A percentile compares a stretch with the other conserved stretches of the same genome.
These are phyloP conservation scores for Entomophthora muscae DNA, from an alignment of 371 early-diverging fungal genomes.

Conservation along the genomic window DNA sequence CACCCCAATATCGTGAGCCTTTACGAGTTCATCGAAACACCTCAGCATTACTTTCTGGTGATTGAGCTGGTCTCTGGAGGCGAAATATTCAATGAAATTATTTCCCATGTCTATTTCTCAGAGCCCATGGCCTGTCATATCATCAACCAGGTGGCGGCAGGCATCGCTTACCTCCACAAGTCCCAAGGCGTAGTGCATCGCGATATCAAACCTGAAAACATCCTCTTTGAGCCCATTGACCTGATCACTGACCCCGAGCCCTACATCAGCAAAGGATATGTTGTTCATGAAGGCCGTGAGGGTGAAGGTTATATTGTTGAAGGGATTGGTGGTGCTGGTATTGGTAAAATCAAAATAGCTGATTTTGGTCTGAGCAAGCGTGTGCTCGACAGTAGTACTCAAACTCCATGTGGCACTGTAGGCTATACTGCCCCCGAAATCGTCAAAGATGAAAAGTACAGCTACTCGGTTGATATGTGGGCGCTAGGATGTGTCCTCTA, in stretches of 20 bases:
- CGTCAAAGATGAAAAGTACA: conserved; percentile 58
- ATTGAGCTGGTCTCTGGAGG: conserved; percentile 73
- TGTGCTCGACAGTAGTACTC: conserved; percentile 59
- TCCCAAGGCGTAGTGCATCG: conserved; percentile 78
- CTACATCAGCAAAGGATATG: conserved; percentile 9
- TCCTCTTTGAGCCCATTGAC: conserved; percentile 59
- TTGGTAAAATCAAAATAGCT: conserved; percentile 64
- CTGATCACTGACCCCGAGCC: conserved; percentile 26
- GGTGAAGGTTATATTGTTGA: conserved; percentile 53
- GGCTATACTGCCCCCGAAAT: conserved; percentile 89
- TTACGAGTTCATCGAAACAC: conserved; percentile 37
- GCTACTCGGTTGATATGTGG: conserved; percentile 85
- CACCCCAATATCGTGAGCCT: conserved; percentile 64
- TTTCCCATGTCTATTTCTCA: conserved; percentile 57
- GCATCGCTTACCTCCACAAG: conserved; percentile 73
- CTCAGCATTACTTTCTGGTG: conserved; percentile 53
- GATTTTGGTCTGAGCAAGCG: conserved; percentile 77
- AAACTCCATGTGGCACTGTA: conserved; percentile 81
- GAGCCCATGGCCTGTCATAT: conserved; percentile 60
- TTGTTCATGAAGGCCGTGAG: conserved; percentile 32
- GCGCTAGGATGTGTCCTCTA: conserved; percentile 84
- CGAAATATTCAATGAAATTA: conserved; percentile 71
- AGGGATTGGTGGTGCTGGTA: conserved; percentile 59
- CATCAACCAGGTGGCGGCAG: conserved; percentile 75
- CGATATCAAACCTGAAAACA: conserved; percentile 95